Percentiles rank a stretch among this genome's conserved stretches.
phyloP scores from a whole-genome alignment of 306 rosid genomes.

The Medicago ruthenica region DNA sequence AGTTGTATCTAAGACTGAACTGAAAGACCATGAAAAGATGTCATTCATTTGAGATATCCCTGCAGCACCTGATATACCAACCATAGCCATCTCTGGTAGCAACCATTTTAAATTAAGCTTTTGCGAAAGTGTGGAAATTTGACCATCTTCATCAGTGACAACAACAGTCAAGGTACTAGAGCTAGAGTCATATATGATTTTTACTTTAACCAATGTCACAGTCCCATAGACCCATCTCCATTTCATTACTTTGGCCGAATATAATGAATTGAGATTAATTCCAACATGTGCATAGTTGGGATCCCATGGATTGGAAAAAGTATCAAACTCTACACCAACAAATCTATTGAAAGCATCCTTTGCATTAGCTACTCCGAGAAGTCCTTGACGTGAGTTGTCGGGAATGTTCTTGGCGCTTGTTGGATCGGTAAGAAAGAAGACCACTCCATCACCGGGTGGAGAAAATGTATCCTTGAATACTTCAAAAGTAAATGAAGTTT shows the following conservation, averaged over 20 bases:
- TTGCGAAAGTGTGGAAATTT: background rate
- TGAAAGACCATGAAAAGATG: background rate
- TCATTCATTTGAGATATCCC: background rate
- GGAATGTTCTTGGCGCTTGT: background rate
- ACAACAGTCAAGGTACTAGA: background rate
- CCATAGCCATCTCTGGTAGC: background rate
- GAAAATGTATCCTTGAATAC: no score
- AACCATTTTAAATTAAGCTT: background rate
- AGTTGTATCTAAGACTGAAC: rapidly evolving
- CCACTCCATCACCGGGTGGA: no score
- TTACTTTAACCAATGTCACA: background rate
- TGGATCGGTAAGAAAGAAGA: background rate
- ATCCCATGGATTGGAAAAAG: background rate
- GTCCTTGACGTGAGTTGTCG: background rate
- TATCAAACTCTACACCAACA: background rate
- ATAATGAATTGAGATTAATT: background rate
- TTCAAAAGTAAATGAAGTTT: background rate
- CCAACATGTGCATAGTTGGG: background rate
- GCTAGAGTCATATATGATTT: background rate
- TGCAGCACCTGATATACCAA: no score
- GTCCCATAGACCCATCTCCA: background rate
- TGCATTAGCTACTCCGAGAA: background rate
- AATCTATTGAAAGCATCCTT: background rate
- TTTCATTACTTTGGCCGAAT: background rate
- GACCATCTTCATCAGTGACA: background rate